These are phyloP conservation scores for Ophiobolus disseminans DNA, from an alignment of 2,329 filamentous ascomycete genomes.

Conservation along the genomic window DNA sequence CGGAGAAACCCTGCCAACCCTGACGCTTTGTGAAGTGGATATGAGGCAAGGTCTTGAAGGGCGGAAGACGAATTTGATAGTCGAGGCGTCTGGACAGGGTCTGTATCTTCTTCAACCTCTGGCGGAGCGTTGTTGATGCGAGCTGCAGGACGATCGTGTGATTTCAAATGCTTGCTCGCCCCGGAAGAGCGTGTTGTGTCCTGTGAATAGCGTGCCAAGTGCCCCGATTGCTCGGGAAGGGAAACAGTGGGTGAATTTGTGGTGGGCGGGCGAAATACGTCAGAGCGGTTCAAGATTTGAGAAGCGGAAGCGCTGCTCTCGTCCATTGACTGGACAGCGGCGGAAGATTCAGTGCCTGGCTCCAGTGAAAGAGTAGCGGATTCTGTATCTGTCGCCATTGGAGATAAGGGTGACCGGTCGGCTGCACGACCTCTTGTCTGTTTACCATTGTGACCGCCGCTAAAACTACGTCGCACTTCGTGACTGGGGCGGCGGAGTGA, in stretches of 20 bases:
- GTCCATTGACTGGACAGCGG: constrained; percentile 67
- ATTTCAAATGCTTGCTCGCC: constrained; percentile 22
- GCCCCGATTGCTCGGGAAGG: constrained; percentile 31
- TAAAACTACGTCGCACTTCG: constrained; percentile 66
- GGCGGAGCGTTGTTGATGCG: constrained; percentile 17
- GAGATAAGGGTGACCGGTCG: constrained; percentile 58
- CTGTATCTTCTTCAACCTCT: constrained; percentile 39
- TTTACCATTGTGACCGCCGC: constrained; percentile 62
- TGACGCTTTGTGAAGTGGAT: constrained; percentile 82
- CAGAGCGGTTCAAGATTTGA: constrained; percentile 85
- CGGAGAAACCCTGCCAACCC: constrained; percentile 84
- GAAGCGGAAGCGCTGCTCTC: constrained; percentile 83
- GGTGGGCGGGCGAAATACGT: constrained; percentile 84
- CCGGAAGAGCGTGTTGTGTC: constrained; percentile 48
- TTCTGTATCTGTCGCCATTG: constrained; percentile 66
- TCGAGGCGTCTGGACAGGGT: constrained; percentile 29
- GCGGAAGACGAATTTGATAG: constrained; percentile 58
- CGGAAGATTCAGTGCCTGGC: constrained; percentile 75
- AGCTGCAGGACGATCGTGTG: constrained; percentile 17
- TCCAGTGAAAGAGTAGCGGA: constrained; percentile 78
- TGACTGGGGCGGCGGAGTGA: constrained; percentile 58
- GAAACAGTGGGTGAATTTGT: constrained; percentile 51
- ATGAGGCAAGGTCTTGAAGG: constrained; percentile 70
- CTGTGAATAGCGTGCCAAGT: constrained; percentile 40
- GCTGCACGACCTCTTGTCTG: constrained; percentile 58